A percentile compares a stretch with the other conserved stretches of the same genome.
These are phyloP conservation scores for Cercospora canescens DNA, from an alignment of 2,329 filamentous ascomycete species.

Conservation along the genomic window DNA sequence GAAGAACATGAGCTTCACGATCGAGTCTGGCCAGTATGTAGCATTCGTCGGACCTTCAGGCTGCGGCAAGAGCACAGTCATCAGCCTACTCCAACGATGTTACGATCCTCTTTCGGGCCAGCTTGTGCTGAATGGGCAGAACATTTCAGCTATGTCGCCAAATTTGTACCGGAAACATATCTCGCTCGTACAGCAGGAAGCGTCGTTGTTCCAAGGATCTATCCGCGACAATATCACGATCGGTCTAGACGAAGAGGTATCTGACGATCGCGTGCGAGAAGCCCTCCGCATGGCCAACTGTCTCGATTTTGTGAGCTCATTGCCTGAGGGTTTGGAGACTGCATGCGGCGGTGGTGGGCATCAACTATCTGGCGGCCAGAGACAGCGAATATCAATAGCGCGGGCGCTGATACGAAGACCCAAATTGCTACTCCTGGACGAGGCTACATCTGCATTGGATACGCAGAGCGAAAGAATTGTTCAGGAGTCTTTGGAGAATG, in stretches of 20 bases:
- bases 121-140: slow-evolving; percentile 54
- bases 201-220: slow-evolving; percentile 47
- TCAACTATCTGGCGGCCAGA: slow-evolving; percentile 55
- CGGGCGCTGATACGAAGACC: slow-evolving; percentile 56
- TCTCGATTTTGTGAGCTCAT: slow-evolving; percentile 52
- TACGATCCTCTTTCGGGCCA: slow-evolving; percentile 44
- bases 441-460: slow-evolving; percentile 62
- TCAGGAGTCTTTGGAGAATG: slow-evolving; percentile 64
- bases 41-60: slow-evolving; percentile 52
- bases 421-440: slow-evolving; percentile 56
- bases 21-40: slow-evolving; percentile 40
- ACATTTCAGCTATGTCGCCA: slow-evolving; percentile 50
- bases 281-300: slow-evolving; percentile 55
- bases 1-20: slow-evolving; percentile 22
- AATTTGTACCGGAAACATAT: slow-evolving; percentile 43
- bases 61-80: slow-evolving; percentile 49
- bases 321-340: slow-evolving; percentile 53
- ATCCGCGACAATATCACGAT: slow-evolving; percentile 42
- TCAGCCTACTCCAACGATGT: slow-evolving; percentile 49
- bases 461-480: slow-evolving; percentile 66
- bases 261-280: slow-evolving; percentile 44
- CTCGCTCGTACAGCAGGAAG: slow-evolving; percentile 49
- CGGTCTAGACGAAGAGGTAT: slow-evolving; percentile 36
- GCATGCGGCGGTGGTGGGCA: slow-evolving; percentile 50
- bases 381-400: slow-evolving; percentile 57